Evolutionary conservation across 176 grass and related monocot genomes (phyloP).

Genomic region (Poa annua): DNA sequence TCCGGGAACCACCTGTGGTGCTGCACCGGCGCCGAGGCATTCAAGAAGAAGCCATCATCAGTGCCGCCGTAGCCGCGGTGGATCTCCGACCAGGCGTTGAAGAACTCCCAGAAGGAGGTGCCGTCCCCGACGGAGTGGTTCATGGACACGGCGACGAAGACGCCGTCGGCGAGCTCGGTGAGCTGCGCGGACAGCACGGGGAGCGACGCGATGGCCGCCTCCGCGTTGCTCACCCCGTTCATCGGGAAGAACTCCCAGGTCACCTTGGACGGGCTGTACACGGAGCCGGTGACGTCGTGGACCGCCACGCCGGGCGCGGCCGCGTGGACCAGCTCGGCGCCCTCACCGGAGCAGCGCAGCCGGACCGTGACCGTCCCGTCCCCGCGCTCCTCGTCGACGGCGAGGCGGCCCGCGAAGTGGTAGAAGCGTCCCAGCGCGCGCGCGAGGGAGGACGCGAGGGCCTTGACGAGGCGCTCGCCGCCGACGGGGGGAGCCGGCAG

Average conservation of each 20-base stretch:
- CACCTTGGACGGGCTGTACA: not conserved
- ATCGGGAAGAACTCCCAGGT: not conserved
- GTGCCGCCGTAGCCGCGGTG: not conserved
- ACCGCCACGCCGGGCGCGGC: not conserved
- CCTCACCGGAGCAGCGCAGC: not conserved
- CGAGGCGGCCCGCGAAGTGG: conserved; percentile 5
- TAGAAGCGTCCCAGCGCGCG: not conserved
- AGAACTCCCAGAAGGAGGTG: conserved; percentile 5
- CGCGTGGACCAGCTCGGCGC: conserved; percentile 5
- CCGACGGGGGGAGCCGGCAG: not conserved
- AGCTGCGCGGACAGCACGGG: not conserved
- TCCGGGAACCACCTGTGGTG: conserved; percentile 41
- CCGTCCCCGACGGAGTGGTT: conserved; percentile 18
- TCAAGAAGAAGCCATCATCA: not conserved
- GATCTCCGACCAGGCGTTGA: conserved; percentile 37
- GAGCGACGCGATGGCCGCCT: not conserved
- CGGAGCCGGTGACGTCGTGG: not conserved
- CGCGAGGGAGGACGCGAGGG: not conserved
- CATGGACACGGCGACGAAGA: not conserved
- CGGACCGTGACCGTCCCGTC: not conserved
- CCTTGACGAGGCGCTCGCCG: not conserved
- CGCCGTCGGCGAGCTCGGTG: conserved; percentile 25
- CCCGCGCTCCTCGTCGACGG: not conserved
- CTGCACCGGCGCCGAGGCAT: conserved; percentile 4
- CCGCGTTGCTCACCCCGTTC: not conserved